Base-by-base conservation (phyloP, 177 flowering plant genomes). In the Tripterygium wilfordii region DNA sequence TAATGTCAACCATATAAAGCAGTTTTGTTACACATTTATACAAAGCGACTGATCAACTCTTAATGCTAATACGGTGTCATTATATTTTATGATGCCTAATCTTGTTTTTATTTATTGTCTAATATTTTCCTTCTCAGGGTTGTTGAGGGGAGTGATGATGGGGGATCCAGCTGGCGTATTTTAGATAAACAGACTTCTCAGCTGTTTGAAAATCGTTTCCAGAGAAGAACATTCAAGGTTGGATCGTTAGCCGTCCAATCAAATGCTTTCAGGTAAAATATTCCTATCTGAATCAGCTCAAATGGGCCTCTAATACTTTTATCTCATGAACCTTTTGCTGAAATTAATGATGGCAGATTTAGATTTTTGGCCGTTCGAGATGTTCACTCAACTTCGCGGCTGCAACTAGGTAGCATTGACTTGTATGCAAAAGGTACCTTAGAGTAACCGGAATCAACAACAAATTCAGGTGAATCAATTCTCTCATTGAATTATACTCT, bases 361-460 rank as follows among this genome's bases (percentile, higher is more conserved):
- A 57, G 78, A 49, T 87, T 90, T 69, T 58, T 82, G 19, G 55
- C 76, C 0, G 94, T 82, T 24, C 62, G 72, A 46, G 88, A 87
- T 62, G 65, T 33, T 43, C 53, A 75, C 21, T 67, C 75, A 44
- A 82, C 60, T 23, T 72, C 94, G 16, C 64, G 94, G 54, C 58
- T 90, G 44, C 97, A 90, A 65, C 27, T 90, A 31, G 96, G 94
- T 29, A 73, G 83, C 70, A 87, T 90, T 54, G 96, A 90, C 47
- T 70, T 90, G 21, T 87, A 76, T 49, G 59, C 65, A 25, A 55
- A 36, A 37, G 33, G 42, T 42, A 46, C 19, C 20, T 31, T 22
- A 48, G 22, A 19, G 45, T 13, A 42, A 3, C 2, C 14, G n/a
- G n/a, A n/a, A n/a, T n/a, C n/a, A n/a, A n/a, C n/a, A n/a, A n/a